Evolutionary conservation across 176 grass and related monocot genomes (phyloP).

Genomic region (Zizania latifolia): DNA sequence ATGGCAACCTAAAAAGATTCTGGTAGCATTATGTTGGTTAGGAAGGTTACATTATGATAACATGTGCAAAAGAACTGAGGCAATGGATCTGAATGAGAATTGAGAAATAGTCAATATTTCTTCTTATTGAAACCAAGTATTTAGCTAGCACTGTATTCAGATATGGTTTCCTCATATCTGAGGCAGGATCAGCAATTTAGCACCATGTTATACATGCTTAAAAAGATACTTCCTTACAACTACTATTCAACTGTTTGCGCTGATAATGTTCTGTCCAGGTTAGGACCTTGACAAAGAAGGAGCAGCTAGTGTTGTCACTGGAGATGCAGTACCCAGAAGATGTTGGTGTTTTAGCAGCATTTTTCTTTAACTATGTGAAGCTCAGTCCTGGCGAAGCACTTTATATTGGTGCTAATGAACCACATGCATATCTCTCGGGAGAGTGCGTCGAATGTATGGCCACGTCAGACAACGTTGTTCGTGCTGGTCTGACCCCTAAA

Average conservation of each 20-base stretch:
- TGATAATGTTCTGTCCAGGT: constrained; percentile 35
- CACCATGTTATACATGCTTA: neutral
- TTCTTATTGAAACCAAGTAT: neutral
- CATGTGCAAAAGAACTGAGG: neutral
- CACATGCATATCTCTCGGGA: constrained; percentile 83
- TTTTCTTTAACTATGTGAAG: constrained; percentile 82
- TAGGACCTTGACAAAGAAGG: constrained; percentile 68
- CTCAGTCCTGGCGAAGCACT: constrained; percentile 78
- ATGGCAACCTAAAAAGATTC: neutral
- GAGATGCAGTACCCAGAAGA: constrained; percentile 81
- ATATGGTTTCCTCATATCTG: neutral
- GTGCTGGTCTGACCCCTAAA: constrained; percentile 85
- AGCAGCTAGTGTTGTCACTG: constrained; percentile 63
- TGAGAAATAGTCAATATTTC: neutral
- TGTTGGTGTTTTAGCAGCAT: constrained; percentile 69
- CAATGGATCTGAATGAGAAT: neutral
- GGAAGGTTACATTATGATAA: neutral
- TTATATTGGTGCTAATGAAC: constrained; percentile 75
- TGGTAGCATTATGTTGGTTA: neutral
- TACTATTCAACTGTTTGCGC: neutral
- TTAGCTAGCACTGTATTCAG: neutral
- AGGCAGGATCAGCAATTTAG: neutral
- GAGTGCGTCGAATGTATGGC: constrained; percentile 96
- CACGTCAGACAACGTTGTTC: constrained; percentile 85
- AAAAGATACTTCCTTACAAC: neutral